These are phyloP conservation scores for Ogataea thermomethanolica DNA, from an alignment of 805 yeast species.

Conservation along the genomic window DNA sequence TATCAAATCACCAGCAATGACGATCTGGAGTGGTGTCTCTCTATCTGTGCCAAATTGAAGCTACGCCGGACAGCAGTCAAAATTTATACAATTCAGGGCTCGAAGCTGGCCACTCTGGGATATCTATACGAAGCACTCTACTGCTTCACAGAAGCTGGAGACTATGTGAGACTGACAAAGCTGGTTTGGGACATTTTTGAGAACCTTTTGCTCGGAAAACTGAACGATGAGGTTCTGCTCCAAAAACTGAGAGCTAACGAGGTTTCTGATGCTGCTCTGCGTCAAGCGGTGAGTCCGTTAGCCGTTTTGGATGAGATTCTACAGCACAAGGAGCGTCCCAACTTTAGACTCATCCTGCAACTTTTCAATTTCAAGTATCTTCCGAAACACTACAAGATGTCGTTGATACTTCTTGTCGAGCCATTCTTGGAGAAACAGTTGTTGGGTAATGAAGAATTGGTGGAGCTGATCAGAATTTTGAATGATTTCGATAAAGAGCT, in stretches of 20 bases:
- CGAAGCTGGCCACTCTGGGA: constrained; percentile 25
- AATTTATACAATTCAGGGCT: constrained; percentile 53
- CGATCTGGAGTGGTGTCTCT: constrained; percentile 75
- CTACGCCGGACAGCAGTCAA: constrained; percentile 54
- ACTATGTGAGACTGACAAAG: constrained; percentile 46
- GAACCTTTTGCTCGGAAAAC: constrained; percentile 49
- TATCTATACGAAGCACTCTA: constrained; percentile 56
- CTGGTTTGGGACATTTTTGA: constrained; percentile 63
- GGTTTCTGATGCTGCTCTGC: constrained; percentile 48
- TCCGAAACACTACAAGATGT: constrained; percentile 48
- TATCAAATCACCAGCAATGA: constrained; percentile 63
- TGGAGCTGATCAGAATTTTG: constrained; percentile 24
- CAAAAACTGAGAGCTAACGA: constrained; percentile 21
- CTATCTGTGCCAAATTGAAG: constrained; percentile 66
- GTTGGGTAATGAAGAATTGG: constrained; percentile 22
- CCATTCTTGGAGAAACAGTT: constrained; percentile 25
- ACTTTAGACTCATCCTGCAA: constrained; percentile 32
- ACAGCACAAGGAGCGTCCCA: constrained; percentile 22
- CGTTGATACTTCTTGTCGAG: constrained; percentile 48
- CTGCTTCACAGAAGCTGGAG: constrained; percentile 62
- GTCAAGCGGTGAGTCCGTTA: constrained; percentile 70
- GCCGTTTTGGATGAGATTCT: constrained; percentile 56
- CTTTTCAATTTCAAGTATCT: constrained; percentile 50
- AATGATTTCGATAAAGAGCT: constrained; percentile 20
- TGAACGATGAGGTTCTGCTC: constrained; percentile 47